Conservation (phyloP, 2,329 filamentous ascomycete genomes). For the Sporothrix dimorphospora region DNA sequence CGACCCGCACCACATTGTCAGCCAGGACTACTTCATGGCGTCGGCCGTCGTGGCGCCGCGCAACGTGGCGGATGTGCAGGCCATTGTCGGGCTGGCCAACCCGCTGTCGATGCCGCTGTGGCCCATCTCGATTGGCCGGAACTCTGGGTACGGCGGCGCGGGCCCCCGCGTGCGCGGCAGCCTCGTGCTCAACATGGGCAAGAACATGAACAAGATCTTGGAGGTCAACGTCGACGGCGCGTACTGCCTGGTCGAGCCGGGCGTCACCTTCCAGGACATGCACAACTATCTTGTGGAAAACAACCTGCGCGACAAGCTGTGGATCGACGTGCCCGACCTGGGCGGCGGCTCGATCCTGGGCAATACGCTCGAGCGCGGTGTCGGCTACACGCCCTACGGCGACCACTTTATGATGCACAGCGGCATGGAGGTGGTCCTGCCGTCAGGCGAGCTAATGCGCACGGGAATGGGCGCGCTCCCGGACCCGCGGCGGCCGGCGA, state of each 20-base stretch:
- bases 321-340: conserved; percentile 49
- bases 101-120: conserved; percentile 48
- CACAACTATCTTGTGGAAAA: conserved; percentile 39
- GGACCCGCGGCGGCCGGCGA: conserved; percentile 34
- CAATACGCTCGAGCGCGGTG: conserved; percentile 50
- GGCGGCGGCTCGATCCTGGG: conserved; percentile 50
- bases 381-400: conserved; percentile 51
- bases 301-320: conserved; percentile 45
- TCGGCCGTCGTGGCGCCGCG: conserved; percentile 50
- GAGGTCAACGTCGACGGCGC: conserved; percentile 54
- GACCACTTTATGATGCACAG: conserved; percentile 46
- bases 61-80: conserved; percentile 51
- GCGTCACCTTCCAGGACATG: conserved; percentile 56
- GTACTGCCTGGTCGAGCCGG: conserved; percentile 57
- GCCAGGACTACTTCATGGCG: conserved; percentile 48
- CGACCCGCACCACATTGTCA: conserved; percentile 48
- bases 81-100: conserved; percentile 47
- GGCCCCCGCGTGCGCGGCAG: conserved; percentile 56
- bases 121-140: conserved; percentile 53
- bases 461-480: conserved; percentile 54
- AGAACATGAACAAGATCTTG: conserved; percentile 56
- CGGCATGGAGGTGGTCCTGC: conserved; percentile 43
- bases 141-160: conserved; percentile 53
- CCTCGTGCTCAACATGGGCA: conserved; percentile 54
- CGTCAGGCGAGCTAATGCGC: conserved; percentile 48